Percentiles rank a stretch among this genome's conserved stretches.
Conservation (phyloP, 306 rosid species). For the Cicer chorassanicum region DNA sequence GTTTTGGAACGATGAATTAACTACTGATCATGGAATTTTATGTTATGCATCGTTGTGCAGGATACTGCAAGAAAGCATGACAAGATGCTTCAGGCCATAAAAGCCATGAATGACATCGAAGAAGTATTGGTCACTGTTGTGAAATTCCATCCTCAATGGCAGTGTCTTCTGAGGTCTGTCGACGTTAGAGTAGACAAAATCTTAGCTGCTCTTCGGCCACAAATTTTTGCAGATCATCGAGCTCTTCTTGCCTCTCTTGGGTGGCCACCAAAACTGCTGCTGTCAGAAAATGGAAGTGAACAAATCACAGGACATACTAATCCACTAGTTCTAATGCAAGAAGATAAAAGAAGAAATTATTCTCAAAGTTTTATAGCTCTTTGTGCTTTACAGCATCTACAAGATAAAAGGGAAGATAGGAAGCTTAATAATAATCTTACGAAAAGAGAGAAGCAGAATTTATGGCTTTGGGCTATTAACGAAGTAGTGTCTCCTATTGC, state of each 20-base stretch:
- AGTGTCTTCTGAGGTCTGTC: slow-evolving; percentile 62
- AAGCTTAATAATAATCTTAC: slow-evolving; percentile 49
- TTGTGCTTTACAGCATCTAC: slow-evolving; percentile 77
- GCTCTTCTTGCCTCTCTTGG: slow-evolving; percentile 75
- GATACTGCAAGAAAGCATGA: slow-evolving; percentile 60
- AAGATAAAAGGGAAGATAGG: slow-evolving; percentile 63
- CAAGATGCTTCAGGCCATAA: slow-evolving; percentile 67
- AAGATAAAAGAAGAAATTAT: slow-evolving; percentile 61
- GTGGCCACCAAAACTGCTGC: slow-evolving; percentile 82
- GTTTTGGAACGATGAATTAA: slow-evolving; percentile 30
- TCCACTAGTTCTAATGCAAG: slow-evolving; percentile 72
- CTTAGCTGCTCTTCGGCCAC: slow-evolving; percentile 66
- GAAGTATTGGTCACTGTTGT: slow-evolving; percentile 46
- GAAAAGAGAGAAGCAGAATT: slow-evolving; percentile 44
- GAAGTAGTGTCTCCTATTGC: slow-evolving; percentile 78
- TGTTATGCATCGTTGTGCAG: slow-evolving; percentile 49
- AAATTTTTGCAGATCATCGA: slow-evolving; percentile 74
- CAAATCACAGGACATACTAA: slow-evolving; percentile 53
- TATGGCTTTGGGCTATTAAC: slow-evolving; percentile 78
- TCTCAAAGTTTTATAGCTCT: slow-evolving; percentile 70
- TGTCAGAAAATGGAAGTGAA: slow-evolving; percentile 46
- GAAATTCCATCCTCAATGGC: slow-evolving; percentile 61
- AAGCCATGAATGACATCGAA: slow-evolving; percentile 68
- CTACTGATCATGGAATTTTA: slow-evolving; percentile 29
- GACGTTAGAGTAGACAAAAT: slow-evolving; percentile 69